Percentiles rank a stretch among this genome's conserved stretches.
phyloP scores from a whole-genome alignment of 1,284 basidiomycete species.

The Ganoderma resinaceum region DNA sequence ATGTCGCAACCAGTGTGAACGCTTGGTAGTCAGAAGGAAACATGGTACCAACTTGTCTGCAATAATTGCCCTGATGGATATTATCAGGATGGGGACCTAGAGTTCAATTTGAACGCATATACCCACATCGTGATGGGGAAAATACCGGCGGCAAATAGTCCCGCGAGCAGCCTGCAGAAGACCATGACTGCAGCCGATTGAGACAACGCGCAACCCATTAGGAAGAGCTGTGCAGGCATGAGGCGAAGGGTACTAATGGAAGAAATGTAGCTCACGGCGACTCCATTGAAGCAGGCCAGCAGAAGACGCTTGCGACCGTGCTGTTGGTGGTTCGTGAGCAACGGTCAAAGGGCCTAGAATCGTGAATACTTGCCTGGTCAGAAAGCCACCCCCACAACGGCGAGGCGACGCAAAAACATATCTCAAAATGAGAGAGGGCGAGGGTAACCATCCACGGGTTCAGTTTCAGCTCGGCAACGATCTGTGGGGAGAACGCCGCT shows the following conservation, averaged over 20 bases:
- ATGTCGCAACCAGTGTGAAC: neutral
- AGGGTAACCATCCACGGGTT: neutral
- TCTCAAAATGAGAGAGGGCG: slow-evolving; percentile 7
- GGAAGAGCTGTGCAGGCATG: neutral
- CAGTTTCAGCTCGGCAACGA: slow-evolving; percentile 4
- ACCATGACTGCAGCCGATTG: neutral
- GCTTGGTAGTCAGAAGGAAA: neutral
- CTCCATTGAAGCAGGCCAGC: slow-evolving; percentile 9
- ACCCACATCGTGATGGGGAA: slow-evolving; percentile 1
- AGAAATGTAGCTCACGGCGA: slow-evolving; percentile 3
- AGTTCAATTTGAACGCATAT: neutral
- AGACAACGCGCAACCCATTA: slow-evolving; percentile 5
- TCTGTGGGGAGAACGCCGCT: slow-evolving; percentile 1
- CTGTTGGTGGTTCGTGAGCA: neutral
- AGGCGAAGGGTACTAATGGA: neutral
- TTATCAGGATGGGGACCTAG: neutral
- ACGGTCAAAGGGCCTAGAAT: neutral
- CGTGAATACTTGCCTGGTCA: slow-evolving; percentile 2
- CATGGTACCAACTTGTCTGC: neutral
- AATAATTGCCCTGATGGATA: neutral
- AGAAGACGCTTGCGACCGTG: slow-evolving; percentile 11
- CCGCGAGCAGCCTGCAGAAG: slow-evolving; percentile 3
- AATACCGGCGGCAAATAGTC: slow-evolving; percentile 4
- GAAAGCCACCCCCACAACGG: slow-evolving; percentile 12
- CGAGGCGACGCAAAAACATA: slow-evolving; percentile 11